Evolutionary conservation across 345 rosid genomes (phyloP).

Genomic region (Aurinia saxatilis): DNA sequence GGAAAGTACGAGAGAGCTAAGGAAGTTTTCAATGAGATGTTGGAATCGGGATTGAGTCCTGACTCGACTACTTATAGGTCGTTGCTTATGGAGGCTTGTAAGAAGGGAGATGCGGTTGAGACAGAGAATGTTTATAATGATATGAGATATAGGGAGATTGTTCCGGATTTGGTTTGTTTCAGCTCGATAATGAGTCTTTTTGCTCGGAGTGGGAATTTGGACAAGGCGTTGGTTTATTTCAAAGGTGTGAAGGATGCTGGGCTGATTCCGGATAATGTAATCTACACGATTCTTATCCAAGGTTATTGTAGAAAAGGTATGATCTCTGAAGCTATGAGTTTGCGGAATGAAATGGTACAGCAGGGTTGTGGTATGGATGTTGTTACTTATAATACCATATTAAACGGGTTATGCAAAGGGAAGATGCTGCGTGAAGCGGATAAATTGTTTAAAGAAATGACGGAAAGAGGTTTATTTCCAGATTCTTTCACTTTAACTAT

Average conservation of each 20-base stretch:
- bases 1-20: constrained; percentile 51
- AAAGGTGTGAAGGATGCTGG: constrained; percentile 45
- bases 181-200: constrained; percentile 47
- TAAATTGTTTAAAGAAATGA: constrained; percentile 56
- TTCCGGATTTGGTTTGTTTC: constrained; percentile 69
- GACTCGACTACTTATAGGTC: constrained; percentile 63
- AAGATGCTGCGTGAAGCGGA: constrained; percentile 67
- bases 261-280: constrained; percentile 56
- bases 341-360: constrained; percentile 61
- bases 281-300: constrained; percentile 68
- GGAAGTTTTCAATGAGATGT: constrained; percentile 54
- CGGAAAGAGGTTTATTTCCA: constrained; percentile 51
- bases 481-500: constrained; percentile 71
- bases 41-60: constrained; percentile 44
- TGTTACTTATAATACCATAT: constrained; percentile 60
- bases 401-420: constrained; percentile 67
- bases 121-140: constrained; percentile 47
- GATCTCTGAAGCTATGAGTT: constrained; percentile 48
- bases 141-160: constrained; percentile 39
- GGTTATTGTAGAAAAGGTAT: constrained; percentile 59
- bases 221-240: constrained; percentile 47
- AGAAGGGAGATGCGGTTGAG: constrained; percentile 42
- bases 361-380: constrained; percentile 71
- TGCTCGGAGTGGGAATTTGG: constrained; percentile 43
- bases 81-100: constrained; percentile 58